Percentiles rank a stretch among this genome's conserved stretches.
Conservation (phyloP, 345 rosid genomes). For the Fremontodendron californicum region DNA sequence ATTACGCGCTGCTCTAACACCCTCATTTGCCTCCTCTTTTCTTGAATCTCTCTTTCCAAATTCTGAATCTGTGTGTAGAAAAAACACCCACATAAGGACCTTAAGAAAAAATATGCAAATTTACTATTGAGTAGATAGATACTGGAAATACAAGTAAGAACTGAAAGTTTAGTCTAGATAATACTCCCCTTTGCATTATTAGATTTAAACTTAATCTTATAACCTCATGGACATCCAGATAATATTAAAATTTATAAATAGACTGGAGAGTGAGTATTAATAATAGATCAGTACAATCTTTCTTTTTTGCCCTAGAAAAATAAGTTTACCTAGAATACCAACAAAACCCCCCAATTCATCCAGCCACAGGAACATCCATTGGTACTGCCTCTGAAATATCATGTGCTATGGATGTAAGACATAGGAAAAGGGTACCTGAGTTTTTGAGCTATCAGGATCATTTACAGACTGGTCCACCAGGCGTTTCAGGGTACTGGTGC, state of each 20-base stretch:
- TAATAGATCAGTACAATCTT: neutral
- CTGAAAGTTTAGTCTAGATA: neutral
- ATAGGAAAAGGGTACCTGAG: slow-evolving; percentile 47
- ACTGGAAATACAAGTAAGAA: neutral
- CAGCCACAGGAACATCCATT: slow-evolving; percentile 4
- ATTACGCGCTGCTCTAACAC: slow-evolving; percentile 75
- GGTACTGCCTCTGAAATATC: neutral
- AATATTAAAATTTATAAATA: neutral
- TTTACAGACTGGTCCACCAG: slow-evolving; percentile 77
- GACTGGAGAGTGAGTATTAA: neutral
- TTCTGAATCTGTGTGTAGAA: slow-evolving; percentile 56
- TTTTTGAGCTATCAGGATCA: slow-evolving; percentile 82
- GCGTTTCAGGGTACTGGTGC: slow-evolving; percentile 93
- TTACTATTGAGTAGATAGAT: neutral
- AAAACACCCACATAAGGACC: slow-evolving; percentile 10
- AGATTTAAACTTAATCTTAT: neutral
- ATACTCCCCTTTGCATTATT: neutral
- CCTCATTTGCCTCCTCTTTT: slow-evolving; percentile 87
- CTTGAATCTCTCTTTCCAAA: slow-evolving; percentile 85
- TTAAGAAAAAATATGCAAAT: neutral
- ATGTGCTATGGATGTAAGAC: neutral
- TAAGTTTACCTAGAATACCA: neutral
- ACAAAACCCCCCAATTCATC: neutral
- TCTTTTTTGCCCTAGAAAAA: neutral
- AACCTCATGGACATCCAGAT: neutral